Evolutionary conservation across 129 eudicot species (phyloP), one percentile per base, ranked within the genome.

Genomic region (Glebionis coronaria): DNA sequence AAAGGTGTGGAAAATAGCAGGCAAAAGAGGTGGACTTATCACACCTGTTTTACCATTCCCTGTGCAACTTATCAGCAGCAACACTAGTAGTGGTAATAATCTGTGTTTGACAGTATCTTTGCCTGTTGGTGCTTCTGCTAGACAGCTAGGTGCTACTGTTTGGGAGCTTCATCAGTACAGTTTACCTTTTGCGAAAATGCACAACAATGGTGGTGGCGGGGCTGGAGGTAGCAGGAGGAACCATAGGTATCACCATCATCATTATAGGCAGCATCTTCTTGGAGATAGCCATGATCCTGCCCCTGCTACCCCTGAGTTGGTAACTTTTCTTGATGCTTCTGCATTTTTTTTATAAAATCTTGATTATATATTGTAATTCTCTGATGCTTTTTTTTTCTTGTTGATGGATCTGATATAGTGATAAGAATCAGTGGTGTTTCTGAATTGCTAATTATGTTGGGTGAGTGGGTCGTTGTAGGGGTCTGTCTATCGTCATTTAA

Each of bases 111-210:
- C 73, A 52, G 42, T 47, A 53, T 71, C 81, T 61, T 49, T 75
- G 73, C 53, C 67, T 18, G 53, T 70, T 63, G 28, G 57, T 76
- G 77, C 80, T 69, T 92, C 98, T 67, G 89, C 93, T 45, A 88
- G 98, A 80, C 85, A 83, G 64, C 73, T 91, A 60, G 97, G 79
- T 68, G 88, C 96, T 60, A 66, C 87, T 11, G 71, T 83, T 76
- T 91, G 98, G 98, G 96, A 91, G 73, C 90, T 91, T 72, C 60
- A 90, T 29, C 87, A 84, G 9, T 83, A 81, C 72, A 79, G 73
- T 20, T 70, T 80, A 6, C 84, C 88, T 19, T 44, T 82, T 67
- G 74, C 76, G 71, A 74, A 59, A 71, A 88, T 88, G 94, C 82
- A 88, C 75, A 81, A 83, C 78, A 88, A 84, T 69, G 70, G 69